phyloP scores from a whole-genome alignment of 2,329 filamentous ascomycete genomes.

The Daldinia sp. region DNA sequence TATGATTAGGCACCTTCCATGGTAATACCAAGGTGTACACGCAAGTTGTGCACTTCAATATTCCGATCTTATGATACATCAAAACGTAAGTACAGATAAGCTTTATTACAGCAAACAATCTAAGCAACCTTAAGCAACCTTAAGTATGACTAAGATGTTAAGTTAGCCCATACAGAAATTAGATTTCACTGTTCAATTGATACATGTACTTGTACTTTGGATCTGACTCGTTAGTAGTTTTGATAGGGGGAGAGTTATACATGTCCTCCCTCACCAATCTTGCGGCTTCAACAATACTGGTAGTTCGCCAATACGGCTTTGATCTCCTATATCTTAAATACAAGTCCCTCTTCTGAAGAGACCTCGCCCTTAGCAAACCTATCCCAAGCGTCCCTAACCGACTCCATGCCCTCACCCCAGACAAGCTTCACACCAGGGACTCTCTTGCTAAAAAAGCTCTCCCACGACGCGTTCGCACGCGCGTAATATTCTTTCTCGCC shows the following conservation, averaged over 20 bases:
- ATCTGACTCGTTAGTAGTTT: background rate
- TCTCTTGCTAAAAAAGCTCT: constrained; percentile 34
- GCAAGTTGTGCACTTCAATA: too few species aligned
- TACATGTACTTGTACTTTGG: too few species aligned
- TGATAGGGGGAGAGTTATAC: background rate
- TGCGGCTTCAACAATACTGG: background rate
- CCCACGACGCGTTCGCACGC: constrained; percentile 41
- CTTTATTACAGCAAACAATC: too few species aligned
- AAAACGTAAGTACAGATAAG: background rate
- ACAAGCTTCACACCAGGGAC: constrained; percentile 43
- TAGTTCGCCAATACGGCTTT: background rate
- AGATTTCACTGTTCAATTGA: background rate
- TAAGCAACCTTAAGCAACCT: too few species aligned
- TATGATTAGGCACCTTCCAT: too few species aligned
- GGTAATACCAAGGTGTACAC: too few species aligned
- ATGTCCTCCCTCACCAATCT: background rate
- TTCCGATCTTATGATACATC: background rate
- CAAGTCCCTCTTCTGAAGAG: constrained; percentile 47
- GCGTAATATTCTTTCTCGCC: constrained; percentile 47
- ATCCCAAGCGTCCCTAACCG: constrained; percentile 48
- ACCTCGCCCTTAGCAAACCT: constrained; percentile 44
- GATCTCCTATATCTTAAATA: constrained; percentile 41
- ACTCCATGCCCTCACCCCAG: constrained; percentile 50
- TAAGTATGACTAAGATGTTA: too few species aligned
- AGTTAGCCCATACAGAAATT: background rate